Evolutionary conservation across 176 grass and related monocot species (phyloP).

Genomic region (Oryza glumipatula): DNA sequence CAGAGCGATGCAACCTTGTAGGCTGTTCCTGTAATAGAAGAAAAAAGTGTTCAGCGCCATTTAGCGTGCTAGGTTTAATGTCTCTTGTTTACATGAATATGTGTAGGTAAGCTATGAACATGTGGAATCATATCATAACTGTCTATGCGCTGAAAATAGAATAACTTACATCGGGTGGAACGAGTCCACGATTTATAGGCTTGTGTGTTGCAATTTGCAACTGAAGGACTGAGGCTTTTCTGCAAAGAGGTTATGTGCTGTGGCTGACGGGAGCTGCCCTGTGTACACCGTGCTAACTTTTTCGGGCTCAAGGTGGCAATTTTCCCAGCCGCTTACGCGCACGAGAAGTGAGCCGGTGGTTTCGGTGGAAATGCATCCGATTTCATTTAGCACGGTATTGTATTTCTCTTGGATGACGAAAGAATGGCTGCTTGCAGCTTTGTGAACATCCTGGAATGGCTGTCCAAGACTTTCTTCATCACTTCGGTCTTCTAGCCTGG

Average conservation of each 20-base stretch:
- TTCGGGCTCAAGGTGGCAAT: neutral
- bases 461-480: slow-evolving; percentile 2
- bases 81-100: neutral
- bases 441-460: neutral
- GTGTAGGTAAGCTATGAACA: neutral
- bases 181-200: neutral
- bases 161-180: neutral
- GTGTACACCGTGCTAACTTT: neutral
- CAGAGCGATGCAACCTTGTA: neutral
- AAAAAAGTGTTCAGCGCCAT: neutral
- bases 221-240: neutral
- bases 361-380: neutral
- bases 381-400: neutral
- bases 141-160: neutral
- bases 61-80: too few relatives aligned
- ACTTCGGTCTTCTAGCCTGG: slow-evolving; percentile 43
- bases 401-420: neutral
- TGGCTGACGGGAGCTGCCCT: too few relatives aligned
- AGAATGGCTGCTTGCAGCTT: neutral
- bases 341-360: neutral
- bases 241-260: too few relatives aligned
- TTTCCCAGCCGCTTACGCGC: neutral
- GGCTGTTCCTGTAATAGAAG: neutral
- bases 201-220: neutral
- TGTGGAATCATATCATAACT: neutral